Evolutionary conservation across 257 asterid genomes (phyloP), one percentile per base, ranked within the genome.

Genomic region (Perilla frutescens): DNA sequence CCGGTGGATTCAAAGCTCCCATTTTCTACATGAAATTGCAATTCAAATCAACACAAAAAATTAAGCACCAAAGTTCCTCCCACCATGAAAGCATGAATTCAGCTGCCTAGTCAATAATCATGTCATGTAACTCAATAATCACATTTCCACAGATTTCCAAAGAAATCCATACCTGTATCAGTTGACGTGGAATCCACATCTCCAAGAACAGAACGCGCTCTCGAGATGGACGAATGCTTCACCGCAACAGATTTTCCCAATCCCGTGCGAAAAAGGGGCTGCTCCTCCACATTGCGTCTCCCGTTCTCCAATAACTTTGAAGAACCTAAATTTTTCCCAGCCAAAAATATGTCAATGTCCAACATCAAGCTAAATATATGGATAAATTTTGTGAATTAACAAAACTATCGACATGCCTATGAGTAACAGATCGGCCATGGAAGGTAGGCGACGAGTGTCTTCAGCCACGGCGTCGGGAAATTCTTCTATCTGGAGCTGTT

Each of bases 381-480:
- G 45, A 55, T 4, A 71, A 43, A 29, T 65, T 40, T 51, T 14
- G 44, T 14, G 54, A 47, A 10, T 45, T 43, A 69, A 59, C 34
- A n/a, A 14, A 47, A 29, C 15, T 26, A 43, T 39, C 15, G 73
- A 49, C 7, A 43, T 83, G 77, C 99, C 99, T 82, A 87, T 87
- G 73, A 88, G 90, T 82, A 95, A 83, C 62, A 95, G 88, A 79
- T 95, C 98, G 62, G 87, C 71, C 91, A 95, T 89, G 41, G 98
- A 90, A 66, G 97, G 98, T 56, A 95, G 89, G 71, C 84, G 93
- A 56, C 66, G 78, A 66, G 84, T 34, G 44, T 60, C 81, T 8
- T 66, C 85, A 73, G 79, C 62, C 70, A 45, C 80, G 74, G 72
- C 60, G 37, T 72, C 73, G 72, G 57, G 54, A 3, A 81, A 39